Percentiles rank a stretch among this genome's conserved stretches.
Conservation (phyloP, 805 yeast genomes). For the Candida andamanensis region DNA sequence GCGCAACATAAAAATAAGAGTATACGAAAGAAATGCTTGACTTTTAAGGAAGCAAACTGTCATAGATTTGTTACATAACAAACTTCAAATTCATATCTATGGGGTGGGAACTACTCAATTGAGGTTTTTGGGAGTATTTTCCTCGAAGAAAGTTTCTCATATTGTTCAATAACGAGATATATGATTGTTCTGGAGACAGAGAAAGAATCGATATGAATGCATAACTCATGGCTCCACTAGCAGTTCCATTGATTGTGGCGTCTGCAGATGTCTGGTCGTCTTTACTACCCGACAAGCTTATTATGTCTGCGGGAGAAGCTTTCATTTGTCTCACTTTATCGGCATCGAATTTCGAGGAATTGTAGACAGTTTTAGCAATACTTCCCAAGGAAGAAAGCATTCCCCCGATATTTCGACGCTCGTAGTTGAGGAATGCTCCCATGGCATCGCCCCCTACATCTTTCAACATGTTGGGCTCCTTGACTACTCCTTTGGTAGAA, state of each 20-base stretch:
- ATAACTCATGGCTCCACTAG: constrained; percentile 39
- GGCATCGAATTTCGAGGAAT: constrained; percentile 9
- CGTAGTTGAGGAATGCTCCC: constrained; percentile 26
- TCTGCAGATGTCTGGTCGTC: constrained; percentile 40
- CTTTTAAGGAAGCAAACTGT: background rate
- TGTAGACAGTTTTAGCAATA: constrained; percentile 26
- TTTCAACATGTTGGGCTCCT: constrained; percentile 33
- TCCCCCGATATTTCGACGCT: constrained; percentile 33
- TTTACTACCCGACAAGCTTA: constrained; percentile 34
- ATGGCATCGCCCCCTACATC: constrained; percentile 34
- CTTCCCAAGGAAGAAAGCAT: constrained; percentile 32
- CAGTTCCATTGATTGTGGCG: constrained; percentile 29
- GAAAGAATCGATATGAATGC: constrained; percentile 26
- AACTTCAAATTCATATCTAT: constrained; percentile 34
- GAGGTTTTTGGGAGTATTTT: constrained; percentile 37
- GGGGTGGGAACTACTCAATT: constrained; percentile 35
- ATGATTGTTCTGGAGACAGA: constrained; percentile 27
- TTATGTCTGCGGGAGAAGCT: constrained; percentile 35
- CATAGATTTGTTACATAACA: constrained; percentile 16
- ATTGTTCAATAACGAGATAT: constrained; percentile 30
- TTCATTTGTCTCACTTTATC: constrained; percentile 24
- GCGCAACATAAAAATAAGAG: background rate
- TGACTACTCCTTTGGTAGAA: constrained; percentile 36
- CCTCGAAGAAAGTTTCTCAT: constrained; percentile 28
- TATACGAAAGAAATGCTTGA: constrained; percentile 1